Conservation (phyloP, 495 filamentous ascomycete genomes). For the Penicillium ucsense region DNA sequence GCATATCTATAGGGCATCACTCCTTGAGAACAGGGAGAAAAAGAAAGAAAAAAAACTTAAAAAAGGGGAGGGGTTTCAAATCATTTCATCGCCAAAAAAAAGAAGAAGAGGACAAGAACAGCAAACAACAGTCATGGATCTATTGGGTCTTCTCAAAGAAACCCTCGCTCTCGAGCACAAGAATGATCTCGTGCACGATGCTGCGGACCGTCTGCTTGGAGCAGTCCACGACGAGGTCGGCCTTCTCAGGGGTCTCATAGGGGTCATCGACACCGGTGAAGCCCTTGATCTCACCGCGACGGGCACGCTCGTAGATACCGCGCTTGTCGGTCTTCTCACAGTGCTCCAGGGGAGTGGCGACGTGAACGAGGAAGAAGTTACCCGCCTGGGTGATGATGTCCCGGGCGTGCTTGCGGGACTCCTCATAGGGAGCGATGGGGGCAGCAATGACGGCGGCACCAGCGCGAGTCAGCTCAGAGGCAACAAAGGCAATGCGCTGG, state of each 20-base stretch:
- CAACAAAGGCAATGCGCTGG: conserved; percentile 92
- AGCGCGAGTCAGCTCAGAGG: conserved; percentile 83
- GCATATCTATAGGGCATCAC: conserved; percentile 9
- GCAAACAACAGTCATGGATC: neutral
- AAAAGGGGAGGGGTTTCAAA: too few relatives aligned
- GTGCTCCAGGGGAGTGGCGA: conserved; percentile 83
- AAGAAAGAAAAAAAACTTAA: too few relatives aligned
- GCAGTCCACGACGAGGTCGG: conserved; percentile 74
- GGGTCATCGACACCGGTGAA: conserved; percentile 99
- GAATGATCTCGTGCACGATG: conserved; percentile 92
- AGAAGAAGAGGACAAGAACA: conserved; percentile 11
- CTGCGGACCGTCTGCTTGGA: conserved; percentile 81
- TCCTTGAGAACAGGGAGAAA: too few relatives aligned
- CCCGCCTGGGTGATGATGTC: conserved; percentile 81
- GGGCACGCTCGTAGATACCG: conserved; percentile 78
- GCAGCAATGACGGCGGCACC: conserved; percentile 94
- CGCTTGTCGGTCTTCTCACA: conserved; percentile 92
- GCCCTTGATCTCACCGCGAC: conserved; percentile 88
- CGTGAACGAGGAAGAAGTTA: conserved; percentile 89
- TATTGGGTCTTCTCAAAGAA: conserved; percentile 41
- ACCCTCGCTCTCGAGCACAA: conserved; percentile 85
- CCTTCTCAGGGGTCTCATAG: conserved; percentile 77
- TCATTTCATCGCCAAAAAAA: neutral
- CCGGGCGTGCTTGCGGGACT: conserved; percentile 60
- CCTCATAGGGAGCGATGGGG: conserved; percentile 91